Percentiles rank a stretch among this genome's conserved stretches.
Conservation (phyloP, 352 stramenopile species). For the Plasmopara muralis region DNA sequence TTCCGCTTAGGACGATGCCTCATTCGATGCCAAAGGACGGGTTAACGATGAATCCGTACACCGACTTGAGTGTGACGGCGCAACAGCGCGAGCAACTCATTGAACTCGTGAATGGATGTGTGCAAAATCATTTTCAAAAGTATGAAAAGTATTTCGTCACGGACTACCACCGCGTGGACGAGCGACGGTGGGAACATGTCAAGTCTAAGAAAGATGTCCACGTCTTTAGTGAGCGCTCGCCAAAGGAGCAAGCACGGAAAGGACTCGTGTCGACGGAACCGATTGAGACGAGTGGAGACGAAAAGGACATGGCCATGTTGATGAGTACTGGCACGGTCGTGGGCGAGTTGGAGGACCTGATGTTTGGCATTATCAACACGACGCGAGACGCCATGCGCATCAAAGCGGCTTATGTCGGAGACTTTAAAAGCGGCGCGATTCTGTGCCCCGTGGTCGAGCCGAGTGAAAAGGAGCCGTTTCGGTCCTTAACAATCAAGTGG, state of each 20-base stretch:
- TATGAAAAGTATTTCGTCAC: constrained; percentile 32
- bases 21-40: constrained; percentile 19
- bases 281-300: constrained; percentile 3
- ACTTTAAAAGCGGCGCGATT: constrained; percentile 8
- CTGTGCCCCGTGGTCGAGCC: constrained; percentile 11
- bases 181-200: constrained; percentile 32
- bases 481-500: constrained; percentile 16
- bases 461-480: constrained; percentile 16
- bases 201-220: constrained; percentile 37
- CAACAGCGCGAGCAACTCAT: constrained; percentile 20
- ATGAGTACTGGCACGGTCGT: constrained; percentile 11
- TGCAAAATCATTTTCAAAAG: constrained; percentile 32
- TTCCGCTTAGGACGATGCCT: background rate
- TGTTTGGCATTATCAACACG: constrained; percentile 17
- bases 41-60: constrained; percentile 24
- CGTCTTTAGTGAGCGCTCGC: constrained; percentile 32
- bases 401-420: constrained; percentile 12
- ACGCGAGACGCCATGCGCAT: constrained; percentile 13
- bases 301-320: constrained; percentile 13
- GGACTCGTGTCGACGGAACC: background rate
- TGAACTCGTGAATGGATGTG: constrained; percentile 23
- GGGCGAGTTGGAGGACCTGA: constrained; percentile 13
- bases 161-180: constrained; percentile 26
- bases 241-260: constrained; percentile 7
- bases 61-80: constrained; percentile 18